These are phyloP conservation scores for Penicillium canariense DNA, from an alignment of 495 filamentous ascomycete genomes.

Conservation along the genomic window DNA sequence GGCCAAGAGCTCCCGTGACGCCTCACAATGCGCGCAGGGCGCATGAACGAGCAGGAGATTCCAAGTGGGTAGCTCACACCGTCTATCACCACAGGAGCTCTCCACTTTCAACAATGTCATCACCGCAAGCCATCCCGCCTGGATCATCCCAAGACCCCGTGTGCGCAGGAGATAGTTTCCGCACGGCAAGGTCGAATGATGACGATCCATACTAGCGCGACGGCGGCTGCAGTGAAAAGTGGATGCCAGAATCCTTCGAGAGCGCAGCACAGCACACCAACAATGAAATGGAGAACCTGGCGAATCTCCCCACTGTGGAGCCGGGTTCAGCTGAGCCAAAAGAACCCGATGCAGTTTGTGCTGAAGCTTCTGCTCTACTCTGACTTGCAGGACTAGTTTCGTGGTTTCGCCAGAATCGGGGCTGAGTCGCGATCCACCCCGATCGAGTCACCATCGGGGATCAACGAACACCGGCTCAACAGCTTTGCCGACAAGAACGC, in stretches of 20 bases:
- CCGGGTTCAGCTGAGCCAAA: not conserved
- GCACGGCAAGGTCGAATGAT: conserved; percentile 18
- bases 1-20: not conserved
- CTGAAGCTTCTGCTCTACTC: not conserved
- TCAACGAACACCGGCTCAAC: no score
- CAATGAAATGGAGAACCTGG: not conserved
- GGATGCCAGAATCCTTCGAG: conserved; percentile 8
- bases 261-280: not conserved
- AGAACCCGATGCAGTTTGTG: not conserved
- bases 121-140: not conserved
- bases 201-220: conserved; percentile 14
- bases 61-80: conserved; percentile 8
- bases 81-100: no score
- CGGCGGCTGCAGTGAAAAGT: conserved; percentile 9
- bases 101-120: not conserved
- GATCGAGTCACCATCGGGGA: not conserved
- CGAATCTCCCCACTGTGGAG: not conserved
- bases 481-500: no score
- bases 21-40: not conserved
- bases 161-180: conserved; percentile 12
- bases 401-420: not conserved
- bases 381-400: not conserved
- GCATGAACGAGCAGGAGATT: not conserved
- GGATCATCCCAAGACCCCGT: not conserved
- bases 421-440: not conserved